These are phyloP conservation scores for Heterobasidion parviporum DNA, from an alignment of 1,284 basidiomycete species.

Conservation along the genomic window DNA sequence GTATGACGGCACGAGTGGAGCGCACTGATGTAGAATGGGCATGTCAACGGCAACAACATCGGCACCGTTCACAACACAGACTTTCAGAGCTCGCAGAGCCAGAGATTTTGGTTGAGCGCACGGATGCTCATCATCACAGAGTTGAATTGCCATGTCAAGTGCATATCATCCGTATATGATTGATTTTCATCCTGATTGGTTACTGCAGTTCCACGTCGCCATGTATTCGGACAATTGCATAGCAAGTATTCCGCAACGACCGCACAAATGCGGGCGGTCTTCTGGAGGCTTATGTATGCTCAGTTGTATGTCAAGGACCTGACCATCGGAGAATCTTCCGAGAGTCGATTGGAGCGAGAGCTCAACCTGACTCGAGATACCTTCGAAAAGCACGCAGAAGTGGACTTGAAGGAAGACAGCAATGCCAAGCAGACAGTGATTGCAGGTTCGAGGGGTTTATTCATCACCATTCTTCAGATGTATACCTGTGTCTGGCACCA, in stretches of 20 bases:
- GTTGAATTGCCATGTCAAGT: constrained; percentile 95
- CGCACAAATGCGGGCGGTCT: constrained; percentile 98
- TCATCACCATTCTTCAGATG: constrained; percentile 99
- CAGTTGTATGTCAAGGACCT: constrained; percentile 99
- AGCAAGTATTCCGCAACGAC: constrained; percentile 93
- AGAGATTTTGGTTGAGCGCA: too few relatives aligned
- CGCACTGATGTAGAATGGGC: too few relatives aligned
- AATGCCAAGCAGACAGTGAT: constrained; percentile 99
- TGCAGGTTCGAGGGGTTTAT: constrained; percentile 96
- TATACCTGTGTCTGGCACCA: constrained; percentile 99
- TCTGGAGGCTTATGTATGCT: constrained; percentile 96
- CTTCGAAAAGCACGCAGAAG: constrained; percentile 92
- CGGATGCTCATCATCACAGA: constrained; percentile 94
- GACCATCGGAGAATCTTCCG: constrained; percentile 99
- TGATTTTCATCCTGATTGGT: constrained; percentile 4
- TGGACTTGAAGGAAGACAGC: constrained; percentile 96
- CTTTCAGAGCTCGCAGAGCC: too few relatives aligned
- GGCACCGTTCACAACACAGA: too few relatives aligned
- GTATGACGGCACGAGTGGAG: too few relatives aligned
- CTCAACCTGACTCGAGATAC: constrained; percentile 95
- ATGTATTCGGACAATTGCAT: constrained; percentile 99
- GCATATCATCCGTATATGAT: constrained; percentile 11
- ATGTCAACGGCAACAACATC: too few relatives aligned
- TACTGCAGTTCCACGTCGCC: constrained; percentile 84
- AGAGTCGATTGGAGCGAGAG: constrained; percentile 85